These are phyloP conservation scores for Hibiscus trionum DNA, from an alignment of 345 rosid species.

Conservation along the genomic window DNA sequence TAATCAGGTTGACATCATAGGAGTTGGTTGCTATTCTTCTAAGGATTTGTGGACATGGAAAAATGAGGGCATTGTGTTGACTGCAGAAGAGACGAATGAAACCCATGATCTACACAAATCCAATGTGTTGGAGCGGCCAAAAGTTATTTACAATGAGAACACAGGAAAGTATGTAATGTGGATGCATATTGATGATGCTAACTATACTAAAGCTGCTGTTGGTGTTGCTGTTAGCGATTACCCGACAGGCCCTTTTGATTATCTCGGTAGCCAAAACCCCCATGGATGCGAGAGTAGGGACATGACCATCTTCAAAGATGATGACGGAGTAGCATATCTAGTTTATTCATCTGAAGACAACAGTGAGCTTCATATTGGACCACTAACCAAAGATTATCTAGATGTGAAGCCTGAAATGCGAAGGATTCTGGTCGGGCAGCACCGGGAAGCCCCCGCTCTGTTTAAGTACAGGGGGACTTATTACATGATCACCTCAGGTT, in stretches of 20 bases:
- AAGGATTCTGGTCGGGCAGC: constrained; percentile 63
- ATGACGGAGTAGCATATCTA: constrained; percentile 67
- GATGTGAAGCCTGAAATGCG: constrained; percentile 47
- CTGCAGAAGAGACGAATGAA: constrained; percentile 62
- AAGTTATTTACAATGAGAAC: constrained; percentile 68
- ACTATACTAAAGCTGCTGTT: constrained; percentile 89
- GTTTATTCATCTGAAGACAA: constrained; percentile 83
- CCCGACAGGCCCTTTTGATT: constrained; percentile 78
- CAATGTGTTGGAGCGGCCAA: constrained; percentile 91
- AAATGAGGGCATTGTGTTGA: constrained; percentile 76
- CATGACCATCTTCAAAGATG: constrained; percentile 89
- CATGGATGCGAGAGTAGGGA: constrained; percentile 86
- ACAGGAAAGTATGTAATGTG: constrained; percentile 87
- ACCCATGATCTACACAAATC: constrained; percentile 73
- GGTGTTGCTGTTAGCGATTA: constrained; percentile 74
- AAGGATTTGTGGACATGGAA: constrained; percentile 90
- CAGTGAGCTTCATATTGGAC: constrained; percentile 90
- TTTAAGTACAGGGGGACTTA: constrained; percentile 70
- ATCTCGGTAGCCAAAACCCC: constrained; percentile 68
- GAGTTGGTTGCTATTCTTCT: constrained; percentile 94
- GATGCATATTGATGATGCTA: constrained; percentile 93
- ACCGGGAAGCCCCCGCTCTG: constrained; percentile 85
- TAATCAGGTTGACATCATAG: constrained; percentile 84
- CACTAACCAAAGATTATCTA: constrained; percentile 60
- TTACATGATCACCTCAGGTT: constrained; percentile 90